Percentiles rank a stretch among this genome's conserved stretches.
Evolutionary conservation across 805 yeast genomes (phyloP).

Genomic region (Monosporozyma siamensis): DNA sequence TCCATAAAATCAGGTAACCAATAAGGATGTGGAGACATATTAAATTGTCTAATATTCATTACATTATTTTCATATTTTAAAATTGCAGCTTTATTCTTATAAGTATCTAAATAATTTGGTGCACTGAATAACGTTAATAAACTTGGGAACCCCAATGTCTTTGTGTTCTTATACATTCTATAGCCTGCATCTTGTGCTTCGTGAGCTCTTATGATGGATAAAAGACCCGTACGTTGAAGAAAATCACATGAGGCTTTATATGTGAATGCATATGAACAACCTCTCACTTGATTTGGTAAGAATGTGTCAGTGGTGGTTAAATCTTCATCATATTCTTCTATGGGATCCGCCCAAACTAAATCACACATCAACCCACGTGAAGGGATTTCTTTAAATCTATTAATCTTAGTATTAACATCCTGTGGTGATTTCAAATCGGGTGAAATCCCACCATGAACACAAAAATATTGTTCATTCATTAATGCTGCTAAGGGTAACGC

Average conservation of each 20-base stretch:
- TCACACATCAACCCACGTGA: conserved; percentile 92
- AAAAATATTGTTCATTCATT: conserved; percentile 87
- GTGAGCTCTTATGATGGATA: conserved; percentile 89
- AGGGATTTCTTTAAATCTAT: conserved; percentile 88
- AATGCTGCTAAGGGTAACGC: conserved; percentile 86
- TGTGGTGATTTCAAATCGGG: conserved; percentile 67
- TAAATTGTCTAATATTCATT: conserved; percentile 92
- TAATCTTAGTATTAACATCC: conserved; percentile 50
- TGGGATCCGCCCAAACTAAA: conserved; percentile 91
- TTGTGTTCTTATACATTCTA: conserved; percentile 82
- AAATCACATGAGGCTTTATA: conserved; percentile 76
- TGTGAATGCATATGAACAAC: conserved; percentile 86
- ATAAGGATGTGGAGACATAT: conserved; percentile 88
- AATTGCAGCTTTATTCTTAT: conserved; percentile 92
- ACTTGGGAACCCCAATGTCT: conserved; percentile 79
- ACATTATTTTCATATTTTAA: conserved; percentile 84
- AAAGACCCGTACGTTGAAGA: conserved; percentile 62
- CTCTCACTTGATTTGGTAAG: conserved; percentile 66
- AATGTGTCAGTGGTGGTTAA: conserved; percentile 32
- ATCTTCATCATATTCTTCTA: conserved; percentile 75
- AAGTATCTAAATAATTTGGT: conserved; percentile 87
- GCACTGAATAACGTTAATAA: conserved; percentile 89
- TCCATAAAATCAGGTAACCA: conserved; percentile 97
- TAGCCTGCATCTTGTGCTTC: conserved; percentile 98
- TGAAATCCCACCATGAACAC: conserved; percentile 94